phyloP scores from a whole-genome alignment of 805 yeast species.

The Ogataea neopini region DNA sequence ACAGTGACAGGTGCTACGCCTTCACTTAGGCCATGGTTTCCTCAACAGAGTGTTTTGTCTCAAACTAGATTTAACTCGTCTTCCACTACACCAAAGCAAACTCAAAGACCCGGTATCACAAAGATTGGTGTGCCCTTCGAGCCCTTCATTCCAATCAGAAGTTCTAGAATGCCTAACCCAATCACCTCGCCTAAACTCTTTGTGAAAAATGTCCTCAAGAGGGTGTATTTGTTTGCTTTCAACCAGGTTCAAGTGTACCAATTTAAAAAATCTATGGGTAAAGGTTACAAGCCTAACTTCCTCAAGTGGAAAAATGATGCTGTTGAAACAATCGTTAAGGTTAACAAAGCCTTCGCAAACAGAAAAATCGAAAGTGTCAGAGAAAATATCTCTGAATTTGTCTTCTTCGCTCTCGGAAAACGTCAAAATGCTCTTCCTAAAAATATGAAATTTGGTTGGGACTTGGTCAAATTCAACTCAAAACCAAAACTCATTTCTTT shows the following conservation, averaged over 20 bases:
- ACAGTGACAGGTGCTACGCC: background rate
- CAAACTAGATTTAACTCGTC: slow-evolving; percentile 19
- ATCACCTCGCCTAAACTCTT: slow-evolving; percentile 41
- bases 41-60: background rate
- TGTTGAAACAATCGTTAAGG: slow-evolving; percentile 69
- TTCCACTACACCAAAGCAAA: slow-evolving; percentile 15
- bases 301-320: slow-evolving; percentile 84
- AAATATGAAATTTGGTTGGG: slow-evolving; percentile 69
- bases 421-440: slow-evolving; percentile 59
- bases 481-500: slow-evolving; percentile 74
- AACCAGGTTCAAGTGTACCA: slow-evolving; percentile 58
- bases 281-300: slow-evolving; percentile 59
- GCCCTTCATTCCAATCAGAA: slow-evolving; percentile 53
- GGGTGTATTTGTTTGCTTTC: slow-evolving; percentile 65
- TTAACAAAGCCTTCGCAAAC: slow-evolving; percentile 80
- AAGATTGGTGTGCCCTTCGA: slow-evolving; percentile 39
- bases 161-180: slow-evolving; percentile 43
- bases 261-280: slow-evolving; percentile 38
- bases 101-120: slow-evolving; percentile 34
- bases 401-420: slow-evolving; percentile 53
- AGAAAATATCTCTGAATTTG: slow-evolving; percentile 58
- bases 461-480: slow-evolving; percentile 64
- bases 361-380: slow-evolving; percentile 49
- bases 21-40: background rate
- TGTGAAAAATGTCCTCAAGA: slow-evolving; percentile 53